Base-by-base conservation (phyloP, 2,329 filamentous ascomycete species). In the Aspergillus pseudoterreus region DNA sequence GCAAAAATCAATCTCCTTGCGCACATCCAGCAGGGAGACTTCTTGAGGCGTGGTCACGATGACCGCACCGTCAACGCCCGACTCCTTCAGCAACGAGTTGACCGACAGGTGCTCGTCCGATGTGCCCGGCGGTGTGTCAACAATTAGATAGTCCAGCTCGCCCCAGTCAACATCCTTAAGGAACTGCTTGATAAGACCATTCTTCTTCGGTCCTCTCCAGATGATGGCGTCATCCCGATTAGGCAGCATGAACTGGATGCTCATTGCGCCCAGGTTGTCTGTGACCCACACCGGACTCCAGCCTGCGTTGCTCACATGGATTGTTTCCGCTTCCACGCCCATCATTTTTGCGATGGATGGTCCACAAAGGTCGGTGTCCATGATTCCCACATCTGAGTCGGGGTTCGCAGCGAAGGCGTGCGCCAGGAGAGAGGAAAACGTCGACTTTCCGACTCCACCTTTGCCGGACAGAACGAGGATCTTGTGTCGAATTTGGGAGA, bases 311-410 rank as follows among this genome's bases (percentile, higher is more conserved):
- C 86, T 94, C 48, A 96, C 84, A 69, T 99, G 94, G 47, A 99
- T 94, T 1, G 88, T 95, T 74, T 99, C 92, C 22, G 84, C 77
- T 71, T 96, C 92, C 1, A 96, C 92, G 32, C 94, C 94, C 86
- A 99, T 92, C 92, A 99, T 97, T 76, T 96, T 96, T 17, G 94
- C 94, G 63, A 99, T 96, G 57, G 85, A 90, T 0, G 94, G 94
- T 0, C 94, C 94, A 73, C 91, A 96, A 56, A 99, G 96, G 71
- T 99, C 94, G 6, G 94, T 95, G 72, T 99, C 94, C 90, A 97
- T 96, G 62, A 99, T 86, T 17, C 92, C 94, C 24, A 99, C 89
- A 1, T 84, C 90, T 51, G 78, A 86, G 43, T 86, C 83, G 0
- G 86, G 84, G 69, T 95, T 90, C 12, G 83, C 82, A 1, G 94